phyloP scores from a whole-genome alignment of 2,329 filamentous ascomycete genomes.

The Xylariales sp. region DNA sequence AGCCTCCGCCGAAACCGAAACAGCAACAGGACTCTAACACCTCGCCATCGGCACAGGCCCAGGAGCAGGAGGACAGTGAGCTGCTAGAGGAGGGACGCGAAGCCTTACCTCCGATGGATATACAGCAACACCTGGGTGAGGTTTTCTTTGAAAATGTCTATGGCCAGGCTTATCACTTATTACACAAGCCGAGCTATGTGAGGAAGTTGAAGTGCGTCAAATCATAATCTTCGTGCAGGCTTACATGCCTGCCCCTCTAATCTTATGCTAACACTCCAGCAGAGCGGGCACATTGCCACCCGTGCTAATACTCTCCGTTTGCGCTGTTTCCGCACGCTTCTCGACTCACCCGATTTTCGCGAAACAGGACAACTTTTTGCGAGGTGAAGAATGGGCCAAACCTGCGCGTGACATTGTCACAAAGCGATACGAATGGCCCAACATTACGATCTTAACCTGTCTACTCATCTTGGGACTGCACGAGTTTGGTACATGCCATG shows the following conservation, averaged over 20 bases:
- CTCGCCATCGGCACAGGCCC: constrained; percentile 50
- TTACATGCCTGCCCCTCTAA: too few relatives aligned
- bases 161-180: constrained; percentile 87
- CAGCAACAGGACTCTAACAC: constrained; percentile 43
- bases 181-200: constrained; percentile 98
- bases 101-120: constrained; percentile 75
- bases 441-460: constrained; percentile 91
- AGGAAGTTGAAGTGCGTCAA: constrained; percentile 67
- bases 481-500: constrained; percentile 95
- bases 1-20: constrained; percentile 42
- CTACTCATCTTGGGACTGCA: constrained; percentile 85
- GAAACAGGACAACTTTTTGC: constrained; percentile 73
- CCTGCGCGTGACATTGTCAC: constrained; percentile 84
- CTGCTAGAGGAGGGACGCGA: constrained; percentile 79
- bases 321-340: constrained; percentile 91
- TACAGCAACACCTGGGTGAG: constrained; percentile 90
- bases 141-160: constrained; percentile 96
- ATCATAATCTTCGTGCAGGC: too few relatives aligned
- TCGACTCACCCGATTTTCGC: constrained; percentile 81
- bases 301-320: constrained; percentile 88
- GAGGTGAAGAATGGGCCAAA: constrained; percentile 87
- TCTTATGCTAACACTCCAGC: constrained; percentile 20
- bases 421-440: constrained; percentile 87
- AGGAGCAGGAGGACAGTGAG: constrained; percentile 69
- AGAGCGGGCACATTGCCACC: constrained; percentile 78